Percentiles rank a stretch among this genome's conserved stretches.
Evolutionary conservation across 2,329 filamentous ascomycete species (phyloP).

Genomic region (Hymenoscyphus repandus): DNA sequence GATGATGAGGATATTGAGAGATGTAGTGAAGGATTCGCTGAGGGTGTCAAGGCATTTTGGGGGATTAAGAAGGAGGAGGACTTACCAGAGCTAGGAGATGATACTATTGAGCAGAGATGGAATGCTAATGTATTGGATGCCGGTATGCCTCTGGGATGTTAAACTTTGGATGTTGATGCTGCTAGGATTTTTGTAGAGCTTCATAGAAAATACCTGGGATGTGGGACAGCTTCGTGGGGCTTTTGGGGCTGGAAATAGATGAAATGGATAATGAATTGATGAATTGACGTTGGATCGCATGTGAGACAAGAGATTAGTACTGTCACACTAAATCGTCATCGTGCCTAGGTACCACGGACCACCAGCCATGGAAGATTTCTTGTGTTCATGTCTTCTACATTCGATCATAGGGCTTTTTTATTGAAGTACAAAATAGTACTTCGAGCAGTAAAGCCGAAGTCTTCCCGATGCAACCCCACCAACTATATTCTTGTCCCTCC

Average conservation of each 20-base stretch:
- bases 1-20: slow-evolving; percentile 61
- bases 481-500: too few relatives aligned
- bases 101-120: slow-evolving; percentile 25
- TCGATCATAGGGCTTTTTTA: too few relatives aligned
- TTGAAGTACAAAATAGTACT: too few relatives aligned
- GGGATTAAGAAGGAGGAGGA: slow-evolving; percentile 60
- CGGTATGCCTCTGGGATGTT: slow-evolving; percentile 24
- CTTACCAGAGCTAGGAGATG: slow-evolving; percentile 46
- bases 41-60: slow-evolving; percentile 72
- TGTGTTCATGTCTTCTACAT: too few relatives aligned
- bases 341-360: too few relatives aligned
- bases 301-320: too few relatives aligned
- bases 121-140: slow-evolving; percentile 15
- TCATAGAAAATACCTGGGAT: too few relatives aligned
- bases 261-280: neutral
- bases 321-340: too few relatives aligned
- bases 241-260: neutral
- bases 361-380: too few relatives aligned
- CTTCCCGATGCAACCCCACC: too few relatives aligned
- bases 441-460: too few relatives aligned
- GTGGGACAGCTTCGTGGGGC: neutral
- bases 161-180: neutral
- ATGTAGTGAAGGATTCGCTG: slow-evolving; percentile 59
- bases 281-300: neutral
- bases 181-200: neutral